These are phyloP conservation scores for Suillus fuscotomentosus DNA, from an alignment of 768 basidiomycete species.

Conservation along the genomic window DNA sequence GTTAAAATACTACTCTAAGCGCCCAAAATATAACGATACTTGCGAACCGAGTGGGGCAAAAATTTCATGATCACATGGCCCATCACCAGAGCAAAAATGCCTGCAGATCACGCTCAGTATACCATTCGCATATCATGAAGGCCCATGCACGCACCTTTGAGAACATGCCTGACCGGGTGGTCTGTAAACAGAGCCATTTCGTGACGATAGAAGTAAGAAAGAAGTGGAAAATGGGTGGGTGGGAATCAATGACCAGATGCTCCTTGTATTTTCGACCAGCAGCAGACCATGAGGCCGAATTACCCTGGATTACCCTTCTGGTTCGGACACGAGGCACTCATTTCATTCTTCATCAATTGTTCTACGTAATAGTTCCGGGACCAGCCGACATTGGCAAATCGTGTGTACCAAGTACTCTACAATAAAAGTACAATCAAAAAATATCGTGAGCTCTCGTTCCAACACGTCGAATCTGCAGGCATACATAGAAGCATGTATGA, in stretches of 20 bases:
- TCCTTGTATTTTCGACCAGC: conserved; percentile 16
- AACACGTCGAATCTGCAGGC: not conserved
- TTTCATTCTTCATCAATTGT: conserved; percentile 8
- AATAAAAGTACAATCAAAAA: not conserved
- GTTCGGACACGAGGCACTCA: conserved; percentile 24
- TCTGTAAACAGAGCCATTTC: conserved; percentile 31
- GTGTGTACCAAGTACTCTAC: not conserved
- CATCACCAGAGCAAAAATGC: conserved; percentile 43
- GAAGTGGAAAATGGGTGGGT: conserved; percentile 23
- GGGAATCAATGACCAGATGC: conserved; percentile 19
- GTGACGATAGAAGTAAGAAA: conserved; percentile 14
- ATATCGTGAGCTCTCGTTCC: not conserved
- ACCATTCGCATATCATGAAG: not conserved
- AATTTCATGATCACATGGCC: conserved; percentile 54
- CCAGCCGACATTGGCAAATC: not conserved
- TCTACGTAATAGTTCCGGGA: conserved; percentile 13
- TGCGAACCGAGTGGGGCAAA: conserved; percentile 35
- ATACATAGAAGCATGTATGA: not conserved
- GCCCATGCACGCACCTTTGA: conserved; percentile 23
- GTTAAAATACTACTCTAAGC: conserved; percentile 4
- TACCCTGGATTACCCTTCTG: conserved; percentile 14
- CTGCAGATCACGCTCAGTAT: conserved; percentile 29
- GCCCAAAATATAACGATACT: conserved; percentile 16
- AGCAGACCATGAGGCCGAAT: conserved; percentile 15
- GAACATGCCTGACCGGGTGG: conserved; percentile 32